phyloP scores from a whole-genome alignment of 345 rosid species.

The Corymbia maculata region DNA sequence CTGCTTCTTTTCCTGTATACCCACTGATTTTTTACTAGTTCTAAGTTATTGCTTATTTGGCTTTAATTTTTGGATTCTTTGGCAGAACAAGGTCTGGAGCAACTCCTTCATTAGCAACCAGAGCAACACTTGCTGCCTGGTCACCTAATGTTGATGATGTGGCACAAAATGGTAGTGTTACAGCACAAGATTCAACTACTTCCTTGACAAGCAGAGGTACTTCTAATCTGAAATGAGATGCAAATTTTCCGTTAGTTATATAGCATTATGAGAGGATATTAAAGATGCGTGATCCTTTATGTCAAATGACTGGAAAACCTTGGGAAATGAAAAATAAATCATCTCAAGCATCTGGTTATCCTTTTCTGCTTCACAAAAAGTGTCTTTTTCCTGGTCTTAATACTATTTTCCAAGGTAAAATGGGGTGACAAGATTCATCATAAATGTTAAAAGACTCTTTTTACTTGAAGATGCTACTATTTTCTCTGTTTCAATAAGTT shows the following conservation, averaged over 20 bases:
- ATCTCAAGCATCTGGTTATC: neutral
- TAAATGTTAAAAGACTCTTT: neutral
- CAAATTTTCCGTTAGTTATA: neutral
- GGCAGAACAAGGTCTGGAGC: constrained; percentile 56
- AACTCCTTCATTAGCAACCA: constrained; percentile 57
- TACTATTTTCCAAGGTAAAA: neutral
- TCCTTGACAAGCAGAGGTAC: constrained; percentile 8
- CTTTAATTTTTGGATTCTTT: neutral
- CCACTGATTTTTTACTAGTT: neutral
- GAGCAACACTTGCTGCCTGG: constrained; percentile 94
- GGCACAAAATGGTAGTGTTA: constrained; percentile 22
- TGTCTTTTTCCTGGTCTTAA: neutral
- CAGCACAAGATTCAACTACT: constrained; percentile 17
- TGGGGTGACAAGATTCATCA: neutral
- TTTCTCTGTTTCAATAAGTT: neutral
- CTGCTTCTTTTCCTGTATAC: neutral
- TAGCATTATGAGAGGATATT: neutral
- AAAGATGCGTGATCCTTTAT: neutral
- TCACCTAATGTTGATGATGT: constrained; percentile 16
- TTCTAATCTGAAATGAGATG: neutral
- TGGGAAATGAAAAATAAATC: neutral
- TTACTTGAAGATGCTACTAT: neutral
- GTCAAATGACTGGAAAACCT: neutral
- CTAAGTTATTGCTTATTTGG: neutral
- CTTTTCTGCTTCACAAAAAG: neutral